These are phyloP conservation scores for Rubroboletus satanas DNA, from an alignment of 768 basidiomycete genomes.

Conservation along the genomic window DNA sequence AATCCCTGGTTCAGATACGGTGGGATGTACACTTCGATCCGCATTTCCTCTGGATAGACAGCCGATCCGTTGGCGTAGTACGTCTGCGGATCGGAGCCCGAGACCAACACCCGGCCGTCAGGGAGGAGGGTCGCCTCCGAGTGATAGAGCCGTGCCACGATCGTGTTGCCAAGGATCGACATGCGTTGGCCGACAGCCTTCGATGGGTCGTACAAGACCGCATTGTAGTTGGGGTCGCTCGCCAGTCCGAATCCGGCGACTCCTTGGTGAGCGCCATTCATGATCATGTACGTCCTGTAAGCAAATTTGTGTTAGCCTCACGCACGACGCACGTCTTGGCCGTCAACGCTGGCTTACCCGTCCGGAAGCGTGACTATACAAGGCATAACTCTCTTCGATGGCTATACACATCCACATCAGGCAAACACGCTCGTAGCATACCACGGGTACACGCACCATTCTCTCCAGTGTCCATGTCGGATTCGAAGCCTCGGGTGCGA, in stretches of 20 bases:
- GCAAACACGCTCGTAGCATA: neutral
- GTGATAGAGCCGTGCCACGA: constrained; percentile 73
- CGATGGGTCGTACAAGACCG: constrained; percentile 67
- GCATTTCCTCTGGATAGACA: constrained; percentile 71
- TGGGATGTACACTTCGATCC: constrained; percentile 79
- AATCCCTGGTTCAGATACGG: constrained; percentile 74
- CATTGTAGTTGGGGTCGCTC: constrained; percentile 56
- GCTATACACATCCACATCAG: constrained; percentile 35
- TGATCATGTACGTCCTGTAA: constrained; percentile 71
- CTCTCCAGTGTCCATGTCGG: constrained; percentile 71
- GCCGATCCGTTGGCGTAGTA: constrained; percentile 31
- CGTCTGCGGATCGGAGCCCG: constrained; percentile 72
- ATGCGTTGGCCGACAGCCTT: constrained; percentile 57
- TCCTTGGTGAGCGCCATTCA: constrained; percentile 71
- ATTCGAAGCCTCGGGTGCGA: constrained; percentile 58
- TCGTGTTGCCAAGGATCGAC: constrained; percentile 63
- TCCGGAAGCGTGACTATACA: constrained; percentile 66
- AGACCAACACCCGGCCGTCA: constrained; percentile 70
- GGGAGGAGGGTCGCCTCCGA: constrained; percentile 73
- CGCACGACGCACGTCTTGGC: no score
- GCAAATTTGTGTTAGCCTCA: neutral
- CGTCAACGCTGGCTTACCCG: constrained; percentile 11
- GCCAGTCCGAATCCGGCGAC: constrained; percentile 73
- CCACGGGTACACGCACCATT: constrained; percentile 51
- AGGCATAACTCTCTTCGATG: constrained; percentile 70